Percentiles rank a stretch among this genome's conserved stretches.
phyloP scores from a whole-genome alignment of 2,329 filamentous ascomycete genomes.

The Alternaria sp. region DNA sequence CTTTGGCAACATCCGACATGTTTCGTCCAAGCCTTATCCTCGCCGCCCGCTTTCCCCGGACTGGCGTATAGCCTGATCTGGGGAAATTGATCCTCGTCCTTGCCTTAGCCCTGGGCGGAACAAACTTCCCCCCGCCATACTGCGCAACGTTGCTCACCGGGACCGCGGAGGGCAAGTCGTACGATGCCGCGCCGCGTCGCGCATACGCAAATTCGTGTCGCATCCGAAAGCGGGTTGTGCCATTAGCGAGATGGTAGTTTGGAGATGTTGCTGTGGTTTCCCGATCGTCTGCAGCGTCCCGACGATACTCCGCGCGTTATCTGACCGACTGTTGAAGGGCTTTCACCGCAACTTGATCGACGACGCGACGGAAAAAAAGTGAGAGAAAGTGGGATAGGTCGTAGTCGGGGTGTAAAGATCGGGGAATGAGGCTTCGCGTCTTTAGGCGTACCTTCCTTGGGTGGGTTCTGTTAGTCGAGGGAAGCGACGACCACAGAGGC shows the following conservation, averaged over 20 bases:
- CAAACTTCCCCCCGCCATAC: constrained; percentile 20
- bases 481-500: neutral
- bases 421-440: neutral
- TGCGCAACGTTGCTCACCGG: constrained; percentile 10
- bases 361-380: neutral
- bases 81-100: constrained; percentile 28
- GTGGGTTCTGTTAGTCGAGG: neutral
- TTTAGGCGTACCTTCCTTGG: neutral
- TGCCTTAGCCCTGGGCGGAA: constrained; percentile 18
- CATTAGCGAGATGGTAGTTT: constrained; percentile 2
- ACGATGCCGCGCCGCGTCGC: constrained; percentile 2
- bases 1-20: constrained; percentile 6
- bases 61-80: constrained; percentile 23
- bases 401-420: neutral
- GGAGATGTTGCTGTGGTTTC: neutral
- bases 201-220: constrained; percentile 1
- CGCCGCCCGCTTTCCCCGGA: constrained; percentile 27
- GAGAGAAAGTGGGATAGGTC: neutral
- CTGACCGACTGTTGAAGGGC: constrained; percentile 14
- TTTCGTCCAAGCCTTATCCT: constrained; percentile 5
- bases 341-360: constrained; percentile 16
- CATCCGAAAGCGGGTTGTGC: neutral
- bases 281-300: constrained; percentile 5
- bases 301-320: neutral
- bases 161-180: neutral